phyloP scores from a whole-genome alignment of 768 basidiomycete species.

The Tylopilus subfusipes region DNA sequence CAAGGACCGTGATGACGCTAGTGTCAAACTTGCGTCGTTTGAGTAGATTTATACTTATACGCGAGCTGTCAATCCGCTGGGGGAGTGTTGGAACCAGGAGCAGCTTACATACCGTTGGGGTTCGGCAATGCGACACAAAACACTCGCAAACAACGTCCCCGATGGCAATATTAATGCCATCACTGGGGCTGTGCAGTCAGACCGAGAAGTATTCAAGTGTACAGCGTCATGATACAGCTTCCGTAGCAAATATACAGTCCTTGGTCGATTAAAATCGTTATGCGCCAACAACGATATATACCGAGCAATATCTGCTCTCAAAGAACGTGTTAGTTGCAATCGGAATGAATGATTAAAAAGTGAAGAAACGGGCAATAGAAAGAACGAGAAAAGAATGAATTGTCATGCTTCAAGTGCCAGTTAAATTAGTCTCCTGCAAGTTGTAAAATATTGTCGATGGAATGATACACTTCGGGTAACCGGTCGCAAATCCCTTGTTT shows the following conservation, averaged over 20 bases:
- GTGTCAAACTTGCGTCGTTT: conserved; percentile 32
- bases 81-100: conserved; percentile 4
- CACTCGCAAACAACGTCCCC: conserved; percentile 15
- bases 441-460: conserved; percentile 12
- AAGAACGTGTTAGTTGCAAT: conserved; percentile 15
- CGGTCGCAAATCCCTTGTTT: conserved; percentile 11
- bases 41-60: conserved; percentile 27
- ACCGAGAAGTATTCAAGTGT: conserved; percentile 4
- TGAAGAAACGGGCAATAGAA: not conserved
- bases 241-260: conserved; percentile 17
- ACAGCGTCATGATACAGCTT: conserved; percentile 19
- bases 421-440: conserved; percentile 21
- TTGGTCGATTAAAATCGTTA: conserved; percentile 4
- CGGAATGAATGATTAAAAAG: conserved; percentile 10
- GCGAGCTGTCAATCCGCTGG: conserved; percentile 26
- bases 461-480: conserved; percentile 21
- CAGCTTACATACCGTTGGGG: conserved; percentile 25
- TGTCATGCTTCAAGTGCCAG: conserved; percentile 5
- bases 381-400: conserved; percentile 1
- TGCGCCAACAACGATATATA: conserved; percentile 16
- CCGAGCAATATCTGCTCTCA: conserved; percentile 10
- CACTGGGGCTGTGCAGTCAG: not conserved
- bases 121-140: conserved; percentile 26
- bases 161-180: not conserved
- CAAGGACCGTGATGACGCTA: conserved; percentile 28